A percentile compares a stretch with the other conserved stretches of the same genome.
These are phyloP conservation scores for Toxicodendron radicans DNA, from an alignment of 345 rosid species.

Conservation along the genomic window DNA sequence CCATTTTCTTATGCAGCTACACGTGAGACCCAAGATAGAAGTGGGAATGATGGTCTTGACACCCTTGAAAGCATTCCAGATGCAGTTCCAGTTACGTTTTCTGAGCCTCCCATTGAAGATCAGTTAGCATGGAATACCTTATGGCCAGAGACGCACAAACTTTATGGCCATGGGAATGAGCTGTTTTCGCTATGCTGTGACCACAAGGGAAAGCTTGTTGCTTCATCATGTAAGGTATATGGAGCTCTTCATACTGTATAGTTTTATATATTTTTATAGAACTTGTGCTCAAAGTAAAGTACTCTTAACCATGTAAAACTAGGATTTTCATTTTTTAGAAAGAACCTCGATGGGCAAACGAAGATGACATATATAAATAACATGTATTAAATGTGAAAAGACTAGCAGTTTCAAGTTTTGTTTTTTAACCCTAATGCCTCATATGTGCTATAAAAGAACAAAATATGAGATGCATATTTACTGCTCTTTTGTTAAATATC, in stretches of 20 bases:
- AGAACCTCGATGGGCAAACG: too few relatives aligned
- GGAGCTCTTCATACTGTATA: not conserved
- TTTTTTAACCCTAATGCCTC: not conserved
- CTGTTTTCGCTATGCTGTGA: constrained; percentile 78
- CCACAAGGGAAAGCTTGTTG: constrained; percentile 72
- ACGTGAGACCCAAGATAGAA: constrained; percentile 44
- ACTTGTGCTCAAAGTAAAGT: not conserved
- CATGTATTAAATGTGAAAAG: not conserved
- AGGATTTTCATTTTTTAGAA: not conserved
- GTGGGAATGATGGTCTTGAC: constrained; percentile 60
- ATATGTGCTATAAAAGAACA: constrained; percentile 6
- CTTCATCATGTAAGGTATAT: constrained; percentile 93
- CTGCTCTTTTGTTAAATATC: constrained; percentile 11
- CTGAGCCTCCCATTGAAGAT: constrained; percentile 90
- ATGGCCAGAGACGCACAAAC: constrained; percentile 97
- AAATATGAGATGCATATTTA: not conserved
- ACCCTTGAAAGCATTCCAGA: constrained; percentile 91
- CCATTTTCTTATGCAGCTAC: constrained; percentile 51
- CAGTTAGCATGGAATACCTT: constrained; percentile 87
- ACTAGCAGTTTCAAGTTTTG: not conserved
- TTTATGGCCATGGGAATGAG: constrained; percentile 95
- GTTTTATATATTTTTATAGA: not conserved
- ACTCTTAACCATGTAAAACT: not conserved
- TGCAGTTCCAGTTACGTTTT: constrained; percentile 83
- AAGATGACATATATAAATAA: too few relatives aligned